phyloP scores from a whole-genome alignment of 164 flowering plant genomes.

The Tetrastigma voinierianum region DNA sequence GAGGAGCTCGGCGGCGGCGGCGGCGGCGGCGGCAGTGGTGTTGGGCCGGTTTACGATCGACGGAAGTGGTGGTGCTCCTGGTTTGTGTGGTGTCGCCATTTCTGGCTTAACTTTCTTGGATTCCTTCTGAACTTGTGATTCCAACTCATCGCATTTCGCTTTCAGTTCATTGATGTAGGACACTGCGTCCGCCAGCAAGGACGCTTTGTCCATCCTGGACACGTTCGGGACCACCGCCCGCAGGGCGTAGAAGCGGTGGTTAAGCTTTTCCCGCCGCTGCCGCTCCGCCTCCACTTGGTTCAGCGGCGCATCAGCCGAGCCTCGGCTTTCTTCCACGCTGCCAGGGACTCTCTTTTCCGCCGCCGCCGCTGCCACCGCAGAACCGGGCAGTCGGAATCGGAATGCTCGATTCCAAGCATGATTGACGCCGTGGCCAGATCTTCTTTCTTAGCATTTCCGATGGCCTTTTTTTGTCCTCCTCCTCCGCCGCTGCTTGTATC shows the following conservation, averaged over 20 bases:
- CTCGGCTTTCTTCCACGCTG: constrained; percentile 73
- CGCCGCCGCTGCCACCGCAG: too few species aligned
- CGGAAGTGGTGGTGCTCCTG: constrained; percentile 34
- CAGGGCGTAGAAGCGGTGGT: constrained; percentile 79
- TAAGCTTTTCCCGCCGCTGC: constrained; percentile 84
- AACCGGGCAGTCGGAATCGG: constrained; percentile 37
- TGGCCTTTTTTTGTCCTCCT: constrained; percentile 1
- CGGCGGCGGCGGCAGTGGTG: neutral
- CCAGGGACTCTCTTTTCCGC: constrained; percentile 32
- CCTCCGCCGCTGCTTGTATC: constrained; percentile 18
- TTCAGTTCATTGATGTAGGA: constrained; percentile 64
- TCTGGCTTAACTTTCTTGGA: constrained; percentile 29
- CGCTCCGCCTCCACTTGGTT: constrained; percentile 92
- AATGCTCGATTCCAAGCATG: constrained; percentile 48
- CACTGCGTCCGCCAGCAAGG: constrained; percentile 73
- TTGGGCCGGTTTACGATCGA: constrained; percentile 16
- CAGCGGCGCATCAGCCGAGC: constrained; percentile 39
- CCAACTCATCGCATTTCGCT: constrained; percentile 44
- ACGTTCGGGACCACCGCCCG: constrained; percentile 87
- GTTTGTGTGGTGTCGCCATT: constrained; percentile 11
- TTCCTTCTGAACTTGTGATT: constrained; percentile 28
- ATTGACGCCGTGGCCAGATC: neutral
- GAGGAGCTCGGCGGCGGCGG: neutral
- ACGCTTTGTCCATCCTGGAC: constrained; percentile 88
- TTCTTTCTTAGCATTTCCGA: constrained; percentile 5